Conservation (phyloP, 2,329 filamentous ascomycete species). For the Emmonsiellopsis sp. region DNA sequence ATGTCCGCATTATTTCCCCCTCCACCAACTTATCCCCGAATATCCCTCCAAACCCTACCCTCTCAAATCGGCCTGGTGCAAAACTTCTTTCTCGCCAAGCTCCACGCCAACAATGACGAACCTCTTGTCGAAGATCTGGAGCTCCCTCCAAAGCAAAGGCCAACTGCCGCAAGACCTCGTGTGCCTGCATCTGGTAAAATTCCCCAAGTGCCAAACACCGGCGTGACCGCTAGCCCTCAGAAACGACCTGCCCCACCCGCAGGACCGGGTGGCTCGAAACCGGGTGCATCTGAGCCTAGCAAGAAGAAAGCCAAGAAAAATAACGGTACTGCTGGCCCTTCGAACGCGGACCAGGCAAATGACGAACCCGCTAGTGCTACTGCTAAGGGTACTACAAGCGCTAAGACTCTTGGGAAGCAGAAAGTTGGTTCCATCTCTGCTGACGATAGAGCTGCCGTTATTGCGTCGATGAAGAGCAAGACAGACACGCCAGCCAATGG, state of each 20-base stretch:
- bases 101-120: conserved; percentile 73
- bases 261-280: conserved; percentile 18
- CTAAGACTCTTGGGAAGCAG: conserved; percentile 44
- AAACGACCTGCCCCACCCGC: conserved; percentile 29
- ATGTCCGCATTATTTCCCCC: conserved; percentile 51
- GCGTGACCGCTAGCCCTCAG: conserved; percentile 27
- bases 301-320: conserved; percentile 36
- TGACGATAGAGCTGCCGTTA: conserved; percentile 8
- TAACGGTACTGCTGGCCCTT: conserved; percentile 22
- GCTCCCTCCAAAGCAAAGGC: conserved; percentile 78
- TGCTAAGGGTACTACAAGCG: conserved; percentile 2
- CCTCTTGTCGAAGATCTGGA: conserved; percentile 91
- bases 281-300: conserved; percentile 24
- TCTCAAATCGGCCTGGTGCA: conserved; percentile 79
- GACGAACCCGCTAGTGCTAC: conserved; percentile 27
- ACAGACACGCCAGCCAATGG: conserved; percentile 2
- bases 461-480: conserved; percentile 9
- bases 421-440: conserved; percentile 27
- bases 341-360: conserved; percentile 24
- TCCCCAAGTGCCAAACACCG: conserved; percentile 21
- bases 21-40: conserved; percentile 63
- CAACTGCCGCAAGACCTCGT: conserved; percentile 32
- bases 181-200: conserved; percentile 40
- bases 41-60: conserved; percentile 68
- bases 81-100: conserved; percentile 82